Evolutionary conservation across 768 basidiomycete species (phyloP).

Genomic region (Rhizopogon vesiculosus): DNA sequence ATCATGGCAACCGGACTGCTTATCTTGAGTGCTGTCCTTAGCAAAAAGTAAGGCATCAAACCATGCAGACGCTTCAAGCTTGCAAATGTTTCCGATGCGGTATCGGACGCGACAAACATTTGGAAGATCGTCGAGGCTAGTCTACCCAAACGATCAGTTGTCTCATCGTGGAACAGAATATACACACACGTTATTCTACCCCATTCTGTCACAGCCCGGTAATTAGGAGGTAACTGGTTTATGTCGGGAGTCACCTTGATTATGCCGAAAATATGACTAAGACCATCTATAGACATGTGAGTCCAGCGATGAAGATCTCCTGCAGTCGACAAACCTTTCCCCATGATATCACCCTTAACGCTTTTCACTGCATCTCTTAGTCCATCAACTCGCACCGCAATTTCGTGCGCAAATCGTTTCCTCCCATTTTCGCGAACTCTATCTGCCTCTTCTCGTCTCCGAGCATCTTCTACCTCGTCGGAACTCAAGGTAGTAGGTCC

Average conservation of each 20-base stretch:
- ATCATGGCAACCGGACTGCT: conserved; percentile 98
- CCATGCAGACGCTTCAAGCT: conserved; percentile 91
- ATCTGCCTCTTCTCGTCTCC: conserved; percentile 84
- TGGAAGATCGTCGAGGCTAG: conserved; percentile 97
- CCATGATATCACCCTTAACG: conserved; percentile 93
- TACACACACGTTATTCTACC: conserved; percentile 86
- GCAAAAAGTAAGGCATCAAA: conserved; percentile 95
- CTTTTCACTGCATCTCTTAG: conserved; percentile 78
- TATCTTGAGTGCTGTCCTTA: conserved; percentile 87
- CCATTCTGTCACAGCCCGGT: conserved; percentile 92
- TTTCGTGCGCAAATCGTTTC: conserved; percentile 81
- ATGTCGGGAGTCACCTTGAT: conserved; percentile 80
- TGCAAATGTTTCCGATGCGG: conserved; percentile 84
- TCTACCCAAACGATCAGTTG: conserved; percentile 35
- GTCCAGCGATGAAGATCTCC: conserved; percentile 4
- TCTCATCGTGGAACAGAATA: conserved; percentile 2
- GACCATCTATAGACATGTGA: conserved; percentile 56
- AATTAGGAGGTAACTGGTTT: conserved; percentile 75
- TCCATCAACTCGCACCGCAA: conserved; percentile 80
- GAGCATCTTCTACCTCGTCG: conserved; percentile 77
- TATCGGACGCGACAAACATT: conserved; percentile 89
- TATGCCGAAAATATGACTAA: conserved; percentile 83
- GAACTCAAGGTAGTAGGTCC: conserved; percentile 62
- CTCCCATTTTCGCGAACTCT: conserved; percentile 81
- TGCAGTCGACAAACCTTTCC: conserved; percentile 51